A percentile compares a stretch with the other conserved stretches of the same genome.
Conservation (phyloP, 2,329 filamentous ascomycete species). For the Cladosporium sphaerospermum region DNA sequence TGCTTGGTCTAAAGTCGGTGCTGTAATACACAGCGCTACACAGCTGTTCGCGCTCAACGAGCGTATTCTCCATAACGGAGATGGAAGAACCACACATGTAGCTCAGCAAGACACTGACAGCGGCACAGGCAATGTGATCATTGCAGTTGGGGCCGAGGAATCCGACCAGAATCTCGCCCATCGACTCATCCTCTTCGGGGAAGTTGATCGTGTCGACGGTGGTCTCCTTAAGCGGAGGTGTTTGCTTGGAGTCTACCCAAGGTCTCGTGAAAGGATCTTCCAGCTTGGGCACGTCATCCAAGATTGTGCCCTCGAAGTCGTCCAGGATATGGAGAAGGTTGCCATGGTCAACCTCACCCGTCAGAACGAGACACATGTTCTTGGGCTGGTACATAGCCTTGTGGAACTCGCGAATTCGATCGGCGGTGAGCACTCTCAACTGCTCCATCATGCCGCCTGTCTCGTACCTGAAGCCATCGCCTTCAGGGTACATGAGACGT, state of each 20-base stretch:
- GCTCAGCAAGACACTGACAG: constrained; percentile 70
- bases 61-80: constrained; percentile 79
- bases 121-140: constrained; percentile 54
- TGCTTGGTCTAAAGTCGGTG: constrained; percentile 72
- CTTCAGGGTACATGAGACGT: constrained; percentile 76
- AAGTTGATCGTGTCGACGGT: constrained; percentile 77
- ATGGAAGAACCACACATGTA: constrained; percentile 93
- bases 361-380: constrained; percentile 83
- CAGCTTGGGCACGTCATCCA: constrained; percentile 70
- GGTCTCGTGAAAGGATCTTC: constrained; percentile 75
- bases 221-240: constrained; percentile 65
- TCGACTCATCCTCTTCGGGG: constrained; percentile 92
- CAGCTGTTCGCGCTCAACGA: constrained; percentile 90
- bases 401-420: constrained; percentile 91
- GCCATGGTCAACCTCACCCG: constrained; percentile 82
- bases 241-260: constrained; percentile 82
- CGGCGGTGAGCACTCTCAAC: constrained; percentile 74
- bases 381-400: constrained; percentile 96
- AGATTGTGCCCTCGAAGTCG: constrained; percentile 79
- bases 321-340: constrained; percentile 77
- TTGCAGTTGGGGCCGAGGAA: constrained; percentile 83
- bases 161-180: constrained; percentile 76
- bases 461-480: constrained; percentile 90
- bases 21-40: constrained; percentile 78
- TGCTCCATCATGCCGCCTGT: constrained; percentile 97